Percentiles rank a stretch among this genome's conserved stretches.
Evolutionary conservation across 2,329 filamentous ascomycete genomes (phyloP).

Genomic region (Aspergillus neotritici): DNA sequence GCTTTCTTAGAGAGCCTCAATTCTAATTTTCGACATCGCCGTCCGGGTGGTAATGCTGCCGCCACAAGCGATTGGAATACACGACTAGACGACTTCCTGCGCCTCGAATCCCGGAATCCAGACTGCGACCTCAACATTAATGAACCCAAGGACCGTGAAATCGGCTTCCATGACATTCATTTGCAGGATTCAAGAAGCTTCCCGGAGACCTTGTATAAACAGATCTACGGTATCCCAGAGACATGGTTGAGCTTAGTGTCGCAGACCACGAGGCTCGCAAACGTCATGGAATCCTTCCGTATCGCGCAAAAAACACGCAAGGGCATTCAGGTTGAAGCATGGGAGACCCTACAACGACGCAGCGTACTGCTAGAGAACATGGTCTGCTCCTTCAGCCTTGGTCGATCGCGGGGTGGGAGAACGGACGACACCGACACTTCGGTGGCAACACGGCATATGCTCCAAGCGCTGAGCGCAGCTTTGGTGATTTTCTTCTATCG

Average conservation of each 20-base stretch:
- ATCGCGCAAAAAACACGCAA: constrained; percentile 13
- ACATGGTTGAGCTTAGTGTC: constrained; percentile 43
- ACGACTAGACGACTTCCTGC: constrained; percentile 38
- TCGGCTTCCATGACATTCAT: constrained; percentile 37
- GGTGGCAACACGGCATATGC: constrained; percentile 27
- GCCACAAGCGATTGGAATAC: constrained; percentile 17
- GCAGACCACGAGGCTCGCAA: constrained; percentile 41
- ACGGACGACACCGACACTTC: constrained; percentile 10
- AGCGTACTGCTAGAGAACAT: constrained; percentile 29
- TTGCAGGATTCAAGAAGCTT: constrained; percentile 32
- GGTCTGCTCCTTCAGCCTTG: constrained; percentile 28
- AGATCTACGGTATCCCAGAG: constrained; percentile 42
- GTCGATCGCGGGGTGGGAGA: constrained; percentile 7
- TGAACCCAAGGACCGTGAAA: constrained; percentile 30
- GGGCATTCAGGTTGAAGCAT: constrained; percentile 17
- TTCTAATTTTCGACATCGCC: not conserved
- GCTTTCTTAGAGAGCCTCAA: constrained; percentile 19
- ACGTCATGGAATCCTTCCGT: constrained; percentile 27
- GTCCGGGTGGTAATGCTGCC: not conserved
- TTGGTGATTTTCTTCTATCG: constrained; percentile 42
- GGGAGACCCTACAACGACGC: constrained; percentile 25
- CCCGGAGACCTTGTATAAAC: constrained; percentile 33
- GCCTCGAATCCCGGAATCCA: constrained; percentile 28
- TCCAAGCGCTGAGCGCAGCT: constrained; percentile 36
- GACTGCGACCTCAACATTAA: constrained; percentile 38